Evolutionary conservation across 768 basidiomycete genomes (phyloP), one percentile per base, ranked within the genome.

Genomic region (Boletus tylopilopsis): DNA sequence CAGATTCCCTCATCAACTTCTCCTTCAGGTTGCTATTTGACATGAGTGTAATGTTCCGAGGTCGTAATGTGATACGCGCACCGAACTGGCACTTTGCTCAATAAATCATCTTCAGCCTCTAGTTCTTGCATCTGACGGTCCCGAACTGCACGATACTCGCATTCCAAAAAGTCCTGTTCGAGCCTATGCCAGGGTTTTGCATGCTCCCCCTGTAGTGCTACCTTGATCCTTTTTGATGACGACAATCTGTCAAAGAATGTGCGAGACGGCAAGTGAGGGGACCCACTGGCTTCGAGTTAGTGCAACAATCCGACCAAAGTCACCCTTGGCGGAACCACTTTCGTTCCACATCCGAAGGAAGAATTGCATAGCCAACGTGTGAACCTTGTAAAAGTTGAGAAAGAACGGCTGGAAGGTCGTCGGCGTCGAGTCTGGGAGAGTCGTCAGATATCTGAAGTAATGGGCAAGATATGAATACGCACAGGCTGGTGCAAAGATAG

Each of bases 291-390:
- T 91, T 45, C 82, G 81, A 30, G 86, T 84, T 18, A 94, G 73
- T 6, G 83, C 85, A 29, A 80, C 78, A 10, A 95, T 82, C 10
- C 94, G 83, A 30, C 77, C 74, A 55, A 93, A 91, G 68, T 95
- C 93, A 18, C 75, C 82, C 12, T 67, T 61, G 4, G 85, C 82
- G 1, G 93, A 87, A 12, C 85, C 84, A 59, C 87, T 89, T 64
- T 95, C 93, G 57, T 77, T 80, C 91, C 90, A 95, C 82, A 95
- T 92, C 29, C 90, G 80, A n/a, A 91, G 71, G 69, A 94, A 94
- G 73, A 94, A 94, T 39, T 80, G 80, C 4, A 85, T 82, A 6
- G 87, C 87, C n/a, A 93, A 71, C 10, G 77, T 73, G 66, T 96
- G 93, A 5, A 92, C 84, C 54, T 78, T 83, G 62, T 79, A 77